A percentile compares a stretch with the other conserved stretches of the same genome.
These are phyloP conservation scores for Gillenia trifoliata DNA, from an alignment of 306 rosid genomes.

Conservation along the genomic window DNA sequence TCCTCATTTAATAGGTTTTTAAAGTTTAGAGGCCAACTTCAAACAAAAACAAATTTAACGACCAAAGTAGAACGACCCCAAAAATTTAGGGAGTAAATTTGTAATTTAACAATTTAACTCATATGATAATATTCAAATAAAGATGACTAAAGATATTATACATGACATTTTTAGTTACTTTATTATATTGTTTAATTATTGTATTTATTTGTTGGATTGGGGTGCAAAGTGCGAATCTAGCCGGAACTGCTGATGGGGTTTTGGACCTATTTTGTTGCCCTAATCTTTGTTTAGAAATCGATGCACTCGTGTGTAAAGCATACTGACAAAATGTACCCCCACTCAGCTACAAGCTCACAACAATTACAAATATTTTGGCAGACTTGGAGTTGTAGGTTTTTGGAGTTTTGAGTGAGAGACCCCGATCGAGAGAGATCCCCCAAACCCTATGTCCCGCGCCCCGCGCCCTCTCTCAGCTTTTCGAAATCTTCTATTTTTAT, in stretches of 20 bases:
- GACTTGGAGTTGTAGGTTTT: not conserved
- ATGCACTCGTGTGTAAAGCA: constrained; percentile 9
- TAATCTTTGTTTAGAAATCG: not conserved
- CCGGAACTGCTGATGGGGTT: not conserved
- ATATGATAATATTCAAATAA: too few species aligned
- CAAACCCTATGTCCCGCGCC: constrained; percentile 1
- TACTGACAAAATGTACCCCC: constrained; percentile 10
- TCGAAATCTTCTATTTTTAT: not conserved
- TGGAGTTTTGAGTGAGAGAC: not conserved
- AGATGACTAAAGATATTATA: not conserved
- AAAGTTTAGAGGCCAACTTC: too few species aligned
- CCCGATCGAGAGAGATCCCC: not conserved
- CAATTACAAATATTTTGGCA: not conserved
- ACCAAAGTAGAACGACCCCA: not conserved
- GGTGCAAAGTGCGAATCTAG: not conserved
- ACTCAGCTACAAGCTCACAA: not conserved
- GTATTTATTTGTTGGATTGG: constrained; percentile 5
- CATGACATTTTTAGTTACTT: not conserved
- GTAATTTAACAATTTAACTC: not conserved
- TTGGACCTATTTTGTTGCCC: not conserved
- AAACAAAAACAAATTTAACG: not conserved
- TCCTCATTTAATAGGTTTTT: too few species aligned
- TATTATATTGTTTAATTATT: not conserved
- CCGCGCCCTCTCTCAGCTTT: not conserved
- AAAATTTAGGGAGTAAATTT: too few species aligned